Evolutionary conservation across 371 early-diverging fungal species (phyloP), one percentile per base, ranked within the genome.

Genomic region (Apophysomyces trapeziformis): DNA sequence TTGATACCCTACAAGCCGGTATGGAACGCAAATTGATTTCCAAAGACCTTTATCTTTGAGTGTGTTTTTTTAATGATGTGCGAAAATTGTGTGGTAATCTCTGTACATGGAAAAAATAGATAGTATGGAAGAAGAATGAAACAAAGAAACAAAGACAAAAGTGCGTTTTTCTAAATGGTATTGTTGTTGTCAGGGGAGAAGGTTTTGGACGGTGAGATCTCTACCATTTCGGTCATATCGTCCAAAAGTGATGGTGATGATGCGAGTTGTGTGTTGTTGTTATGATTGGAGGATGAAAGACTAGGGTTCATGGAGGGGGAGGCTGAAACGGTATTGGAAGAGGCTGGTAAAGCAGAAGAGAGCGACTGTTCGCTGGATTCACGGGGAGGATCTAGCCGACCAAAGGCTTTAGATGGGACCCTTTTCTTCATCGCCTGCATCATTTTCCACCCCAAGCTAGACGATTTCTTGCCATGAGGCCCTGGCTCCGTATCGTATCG

Each of bases 401-500:
- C 9, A 26, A 50, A 50, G 9, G 56, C 54, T 32, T 65, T 57
- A 45, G 71, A 56, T 11, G 61, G 57, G 35, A 67, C 56, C 18
- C 67, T 59, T 16, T 67, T 64, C 16, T 75, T 79, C 65, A 79
- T 61, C 1, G 75, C 80, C 16, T 73, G 68, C 59, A 79, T 71
- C 72, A 79, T 71, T 37, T 77, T 79, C 62, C 75, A 72, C 7
- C 73, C 72, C 7, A 79, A 45, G 9, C 73, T 68, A 5, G 50
- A 43, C 6, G 66, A 38, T 4, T 63, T 60, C 43, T 73, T 73
- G 13, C 38, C 46, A 16, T 57, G 50, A 1, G 65, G 21, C 4
- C 67, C 58, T 1, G 79, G 77, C 13, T 64, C 77, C 9, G 73
- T 73, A 11, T 79, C 79, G 37, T 75, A 76, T 5, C 70, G 67